Evolutionary conservation across 2,329 filamentous ascomycete genomes (phyloP), one percentile per base, ranked within the genome.

Genomic region (Rachicladosporium sp.): DNA sequence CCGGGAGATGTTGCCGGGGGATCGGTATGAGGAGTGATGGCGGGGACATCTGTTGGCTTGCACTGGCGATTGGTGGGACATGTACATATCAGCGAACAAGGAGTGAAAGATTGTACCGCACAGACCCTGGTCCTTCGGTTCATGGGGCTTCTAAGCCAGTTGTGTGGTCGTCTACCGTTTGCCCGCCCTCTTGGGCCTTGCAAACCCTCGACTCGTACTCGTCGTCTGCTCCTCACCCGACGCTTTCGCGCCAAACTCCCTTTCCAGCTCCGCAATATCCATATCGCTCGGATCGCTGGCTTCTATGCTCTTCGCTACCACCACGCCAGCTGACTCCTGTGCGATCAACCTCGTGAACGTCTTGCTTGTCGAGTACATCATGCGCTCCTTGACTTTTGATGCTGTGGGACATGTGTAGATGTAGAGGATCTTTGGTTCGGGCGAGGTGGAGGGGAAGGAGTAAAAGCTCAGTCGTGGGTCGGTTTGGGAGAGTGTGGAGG

Each of bases 381-480:
- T 93, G 47, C 83, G 72, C 62, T 82, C 80, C 65, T 85, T 88
- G 65, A 91, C 82, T 62, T 78, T 83, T 38, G 71, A 76, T 21
- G 67, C 73, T 0, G 73, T 66, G 1, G 85, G 85, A 58, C 82
- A 87, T 4, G 83, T 89, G 64, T 87, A 89, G 56, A 91, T 77
- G 65, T 91, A 91, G 4, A 89, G 68, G 35, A 89, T 66, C 38
- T 68, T 64, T 43, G 71, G 62, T 34, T 55, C 46, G 27, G 76
- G 50, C 3, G 55, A 63, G 32, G 71, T 70, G 53, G 80, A 71
- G 9, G 61, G 65, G 58, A 78, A 82, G 21, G 78, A 72, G 67
- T 80, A 91, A 57, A 91, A 86, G 5, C 78, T 80, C 59, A 85
- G 89, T 33, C 84, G 72, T 4, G 84, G 84, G 58, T 86, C 80